Conservation (phyloP, 805 yeast species). For the Candida insectorum region DNA sequence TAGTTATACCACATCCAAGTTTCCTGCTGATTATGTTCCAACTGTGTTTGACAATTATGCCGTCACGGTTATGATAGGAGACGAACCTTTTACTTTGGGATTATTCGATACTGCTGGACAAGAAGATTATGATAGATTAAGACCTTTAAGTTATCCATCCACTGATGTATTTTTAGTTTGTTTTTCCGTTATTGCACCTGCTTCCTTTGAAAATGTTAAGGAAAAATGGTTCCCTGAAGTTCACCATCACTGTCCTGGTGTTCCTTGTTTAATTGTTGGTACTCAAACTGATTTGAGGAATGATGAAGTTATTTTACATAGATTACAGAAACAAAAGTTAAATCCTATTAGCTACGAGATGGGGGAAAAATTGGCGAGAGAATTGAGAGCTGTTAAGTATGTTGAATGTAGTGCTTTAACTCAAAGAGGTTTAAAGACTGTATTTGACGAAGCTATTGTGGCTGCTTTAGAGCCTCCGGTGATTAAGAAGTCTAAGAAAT, state of each 20-base stretch:
- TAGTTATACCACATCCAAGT: slow-evolving; percentile 94
- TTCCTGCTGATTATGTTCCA: slow-evolving; percentile 97
- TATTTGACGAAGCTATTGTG: slow-evolving; percentile 97
- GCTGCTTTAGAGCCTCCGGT: slow-evolving; percentile 98
- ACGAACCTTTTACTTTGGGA: slow-evolving; percentile 97
- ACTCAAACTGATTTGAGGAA: slow-evolving; percentile 94
- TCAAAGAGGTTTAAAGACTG: slow-evolving; percentile 94
- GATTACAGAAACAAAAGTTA: slow-evolving; percentile 86
- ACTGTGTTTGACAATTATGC: slow-evolving; percentile 97
- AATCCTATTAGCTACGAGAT: slow-evolving; percentile 80
- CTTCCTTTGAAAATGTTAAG: slow-evolving; percentile 94
- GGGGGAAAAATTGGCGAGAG: slow-evolving; percentile 92
- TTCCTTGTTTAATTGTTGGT: slow-evolving; percentile 94
- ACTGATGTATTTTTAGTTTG: slow-evolving; percentile 96
- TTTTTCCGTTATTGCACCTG: slow-evolving; percentile 94
- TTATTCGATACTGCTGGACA: slow-evolving; percentile 98
- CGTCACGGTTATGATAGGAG: slow-evolving; percentile 93
- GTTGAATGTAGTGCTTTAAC: slow-evolving; percentile 98
- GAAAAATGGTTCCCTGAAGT: slow-evolving; percentile 99
- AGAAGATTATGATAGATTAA: slow-evolving; percentile 96
- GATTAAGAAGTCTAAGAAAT: slow-evolving; percentile 74
- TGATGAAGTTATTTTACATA: slow-evolving; percentile 86
- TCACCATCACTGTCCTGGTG: slow-evolving; percentile 95
- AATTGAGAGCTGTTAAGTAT: slow-evolving; percentile 91
- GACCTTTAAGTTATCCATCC: slow-evolving; percentile 95